Evolutionary conservation across 2,329 filamentous ascomycete species (phyloP), one percentile per base, ranked within the genome.

Genomic region (Neofusicoccum sp.): DNA sequence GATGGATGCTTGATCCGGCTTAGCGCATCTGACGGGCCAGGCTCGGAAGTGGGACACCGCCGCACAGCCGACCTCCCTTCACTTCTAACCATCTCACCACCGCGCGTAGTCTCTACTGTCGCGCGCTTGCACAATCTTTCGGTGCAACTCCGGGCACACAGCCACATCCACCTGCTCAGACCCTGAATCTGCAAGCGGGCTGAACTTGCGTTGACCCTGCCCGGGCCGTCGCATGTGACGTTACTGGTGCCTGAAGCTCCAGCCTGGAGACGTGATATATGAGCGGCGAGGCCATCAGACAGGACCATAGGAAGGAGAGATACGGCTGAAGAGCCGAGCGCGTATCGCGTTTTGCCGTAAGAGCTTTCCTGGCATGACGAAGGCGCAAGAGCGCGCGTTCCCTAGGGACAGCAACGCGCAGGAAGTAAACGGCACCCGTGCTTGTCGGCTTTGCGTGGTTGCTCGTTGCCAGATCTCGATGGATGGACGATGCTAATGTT

Each of bases 251-350:
- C 31, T 45, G 54, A 34, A 36, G 8, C 8, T 31, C 31, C 39
- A 31, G 39, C 14, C 31, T 16, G 39, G 14, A 22, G 41, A 47
- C 39, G n/a, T 58, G 45, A 58, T 58, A 29, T 22, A 58, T 58
- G 54, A 58, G 54, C 31, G 41, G 54, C 12, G n/a, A n/a, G 41
- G 54, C 54, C 54, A 45, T 58, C 54, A 58, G 54, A 22, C 31
- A 36, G 37, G 54, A 36, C 54, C 41, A 45, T 45, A 58, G 54
- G 16, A 58, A 45, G 41, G 54, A 58, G 33, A 45, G 54, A 58
- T 45, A 47, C 54, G 54, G 54, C 39, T 45, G 54, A 58, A 37
- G 29, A 11, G 37, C 52, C 28, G 7, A 22, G 36, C n/a, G 31
- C 37, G 54, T 11, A 16, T 45, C 31, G 54, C 16, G 29, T 28